Evolutionary conservation across 805 yeast species (phyloP).

Genomic region (Saccharomycopsis javanensis): DNA sequence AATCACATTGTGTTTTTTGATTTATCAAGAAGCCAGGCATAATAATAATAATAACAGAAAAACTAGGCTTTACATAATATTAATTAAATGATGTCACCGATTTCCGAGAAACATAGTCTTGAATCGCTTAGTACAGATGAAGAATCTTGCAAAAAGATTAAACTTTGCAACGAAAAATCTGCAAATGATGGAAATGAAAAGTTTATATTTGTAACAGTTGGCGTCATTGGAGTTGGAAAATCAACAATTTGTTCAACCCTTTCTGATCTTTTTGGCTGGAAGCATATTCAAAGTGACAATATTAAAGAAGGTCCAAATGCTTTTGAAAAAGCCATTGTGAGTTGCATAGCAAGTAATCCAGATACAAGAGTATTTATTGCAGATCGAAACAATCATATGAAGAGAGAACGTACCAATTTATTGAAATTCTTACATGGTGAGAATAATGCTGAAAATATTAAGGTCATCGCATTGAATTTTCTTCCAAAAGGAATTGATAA

Average conservation of each 20-base stretch:
- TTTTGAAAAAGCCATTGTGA: constrained; percentile 39
- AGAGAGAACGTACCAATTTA: constrained; percentile 57
- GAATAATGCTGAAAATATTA: constrained; percentile 26
- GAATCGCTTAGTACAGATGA: not conserved
- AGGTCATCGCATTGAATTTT: constrained; percentile 63
- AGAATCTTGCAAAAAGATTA: not conserved
- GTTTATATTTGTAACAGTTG: constrained; percentile 68
- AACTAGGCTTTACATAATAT: too few species aligned
- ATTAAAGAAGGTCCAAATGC: constrained; percentile 38
- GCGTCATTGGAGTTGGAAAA: constrained; percentile 93
- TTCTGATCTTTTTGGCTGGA: constrained; percentile 46
- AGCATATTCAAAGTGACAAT: constrained; percentile 76
- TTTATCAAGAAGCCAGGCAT: too few species aligned
- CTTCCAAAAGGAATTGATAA: constrained; percentile 26
- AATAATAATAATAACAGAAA: too few species aligned
- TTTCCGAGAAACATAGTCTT: constrained; percentile 3
- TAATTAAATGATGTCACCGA: not conserved
- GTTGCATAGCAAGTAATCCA: constrained; percentile 18
- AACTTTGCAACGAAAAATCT: not conserved
- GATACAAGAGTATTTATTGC: constrained; percentile 45
- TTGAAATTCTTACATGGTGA: constrained; percentile 40
- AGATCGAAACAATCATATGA: constrained; percentile 78
- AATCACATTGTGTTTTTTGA: too few species aligned
- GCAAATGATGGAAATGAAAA: constrained; percentile 31
- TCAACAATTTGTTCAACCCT: constrained; percentile 70